Evolutionary conservation across 2,329 filamentous ascomycete genomes (phyloP).

Genomic region (Hymenoscyphus infarciens): DNA sequence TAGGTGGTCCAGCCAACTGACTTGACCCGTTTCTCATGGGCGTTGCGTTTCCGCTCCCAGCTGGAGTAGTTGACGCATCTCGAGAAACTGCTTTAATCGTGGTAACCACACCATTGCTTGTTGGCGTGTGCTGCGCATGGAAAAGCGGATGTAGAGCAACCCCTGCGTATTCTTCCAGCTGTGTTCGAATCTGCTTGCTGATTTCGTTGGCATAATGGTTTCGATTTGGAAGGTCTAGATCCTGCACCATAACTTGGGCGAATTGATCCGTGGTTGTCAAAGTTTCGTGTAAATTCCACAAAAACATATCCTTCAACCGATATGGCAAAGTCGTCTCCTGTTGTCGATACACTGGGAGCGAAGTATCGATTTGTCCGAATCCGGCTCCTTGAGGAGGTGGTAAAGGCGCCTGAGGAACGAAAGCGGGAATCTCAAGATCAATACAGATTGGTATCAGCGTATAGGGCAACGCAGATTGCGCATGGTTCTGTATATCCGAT

Average conservation of each 20-base stretch:
- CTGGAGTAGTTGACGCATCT: conserved; percentile 43
- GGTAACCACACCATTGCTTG: conserved; percentile 35
- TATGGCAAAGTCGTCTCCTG: conserved; percentile 80
- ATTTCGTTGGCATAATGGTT: conserved; percentile 71
- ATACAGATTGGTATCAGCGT: conserved; percentile 95
- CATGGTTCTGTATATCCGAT: conserved; percentile 57
- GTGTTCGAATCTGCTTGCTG: conserved; percentile 88
- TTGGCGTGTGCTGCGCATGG: conserved; percentile 50
- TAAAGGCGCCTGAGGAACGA: conserved; percentile 62
- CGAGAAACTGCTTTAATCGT: conserved; percentile 31
- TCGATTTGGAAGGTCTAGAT: conserved; percentile 83
- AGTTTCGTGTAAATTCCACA: conserved; percentile 97
- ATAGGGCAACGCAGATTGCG: conserved; percentile 73
- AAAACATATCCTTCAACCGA: conserved; percentile 87
- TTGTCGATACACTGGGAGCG: conserved; percentile 71
- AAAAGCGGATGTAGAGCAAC: conserved; percentile 92
- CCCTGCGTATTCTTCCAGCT: conserved; percentile 93
- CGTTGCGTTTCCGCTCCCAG: conserved; percentile 52
- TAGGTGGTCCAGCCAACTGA: conserved; percentile 42
- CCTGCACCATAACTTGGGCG: conserved; percentile 83
- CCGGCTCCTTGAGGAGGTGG: conserved; percentile 58
- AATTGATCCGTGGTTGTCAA: conserved; percentile 94
- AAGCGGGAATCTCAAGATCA: conserved; percentile 85
- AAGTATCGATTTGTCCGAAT: conserved; percentile 62
- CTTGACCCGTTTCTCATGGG: conserved; percentile 49